Evolutionary conservation across 371 early-diverging fungal genomes (phyloP), one percentile per base, ranked within the genome.

Genomic region (Actinomucor elegans): DNA sequence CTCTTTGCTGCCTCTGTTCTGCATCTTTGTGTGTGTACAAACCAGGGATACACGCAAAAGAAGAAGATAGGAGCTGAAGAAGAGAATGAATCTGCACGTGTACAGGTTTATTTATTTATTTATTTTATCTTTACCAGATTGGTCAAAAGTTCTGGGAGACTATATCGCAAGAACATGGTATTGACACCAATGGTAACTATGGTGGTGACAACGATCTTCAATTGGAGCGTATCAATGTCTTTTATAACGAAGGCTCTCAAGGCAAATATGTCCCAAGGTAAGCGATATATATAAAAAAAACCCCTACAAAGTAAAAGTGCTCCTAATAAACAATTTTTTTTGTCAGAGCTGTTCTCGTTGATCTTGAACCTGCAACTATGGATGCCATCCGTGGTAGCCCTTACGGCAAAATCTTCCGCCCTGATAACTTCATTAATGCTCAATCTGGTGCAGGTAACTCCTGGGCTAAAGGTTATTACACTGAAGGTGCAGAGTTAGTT

Each of bases 321-420:
- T n/a, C n/a, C n/a, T n/a, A n/a, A n/a, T n/a, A n/a, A n/a, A n/a
- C n/a, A n/a, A n/a, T 41, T 41, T 24, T 20, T 38, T 41, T 21
- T 18, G 18, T 23, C 18, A 73, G 99, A 66, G 95, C 99, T 26
- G 97, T 99, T 59, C 81, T 99, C 31, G 94, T 99, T 40, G 99
- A 99, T 78, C 81, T 99, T 28, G 99, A 99, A 81, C 99, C 99
- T 36, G 99, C 99, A 36, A 98, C 99, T 47, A 97, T 99, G 92
- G 99, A 98, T 69, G 86, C 93, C 38, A 90, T 98, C 63, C 91
- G 84, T 71, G 65, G 83, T 42, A 74, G 88, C 33, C 72, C 81
- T 24, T 85, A 81, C 52, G 88, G 88, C 24, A 65, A 79, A 45
- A 71, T 94, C 28, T 94, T 89, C 80, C 85, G 92, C 56, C 94